Conservation (phyloP, 257 asterid genomes). For the Parsonsia alboflavescens region DNA sequence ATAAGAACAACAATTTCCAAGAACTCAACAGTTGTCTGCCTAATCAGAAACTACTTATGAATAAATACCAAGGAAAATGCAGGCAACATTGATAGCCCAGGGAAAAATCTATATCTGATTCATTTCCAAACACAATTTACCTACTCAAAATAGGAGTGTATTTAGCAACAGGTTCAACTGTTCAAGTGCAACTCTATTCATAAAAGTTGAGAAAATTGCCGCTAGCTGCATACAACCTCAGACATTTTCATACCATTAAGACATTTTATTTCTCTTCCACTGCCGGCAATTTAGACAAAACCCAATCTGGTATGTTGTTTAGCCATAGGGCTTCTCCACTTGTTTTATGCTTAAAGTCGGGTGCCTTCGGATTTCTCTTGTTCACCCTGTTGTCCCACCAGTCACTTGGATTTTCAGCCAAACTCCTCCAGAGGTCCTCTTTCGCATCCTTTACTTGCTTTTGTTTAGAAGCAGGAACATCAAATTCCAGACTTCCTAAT, state of each 20-base stretch:
- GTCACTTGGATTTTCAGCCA: constrained; percentile 45
- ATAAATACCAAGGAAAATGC: background rate
- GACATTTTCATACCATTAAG: background rate
- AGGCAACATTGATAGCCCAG: background rate
- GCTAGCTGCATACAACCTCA: background rate
- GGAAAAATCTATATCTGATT: background rate
- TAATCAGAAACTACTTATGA: background rate
- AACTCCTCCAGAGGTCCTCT: constrained; percentile 46
- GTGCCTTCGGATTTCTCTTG: constrained; percentile 21
- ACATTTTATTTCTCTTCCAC: constrained; percentile 22
- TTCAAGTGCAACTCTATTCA: background rate
- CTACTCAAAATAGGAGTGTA: background rate
- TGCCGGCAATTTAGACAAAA: constrained; percentile 49
- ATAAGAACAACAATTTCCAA: background rate
- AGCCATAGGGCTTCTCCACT: constrained; percentile 46
- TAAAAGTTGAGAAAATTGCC: too few relatives aligned
- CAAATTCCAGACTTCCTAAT: constrained; percentile 48
- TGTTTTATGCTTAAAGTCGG: constrained; percentile 29
- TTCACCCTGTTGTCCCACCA: constrained; percentile 35
- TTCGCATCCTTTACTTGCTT: constrained; percentile 20
- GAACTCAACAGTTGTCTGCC: background rate
- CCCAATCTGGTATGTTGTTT: constrained; percentile 48
- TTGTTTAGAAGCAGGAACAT: constrained; percentile 24
- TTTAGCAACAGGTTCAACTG: background rate
- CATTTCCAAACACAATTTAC: background rate